Percentiles rank a stretch among this genome's conserved stretches.
Conservation (phyloP, 1,139 yeast genomes). For the Geotrichum candidum region DNA sequence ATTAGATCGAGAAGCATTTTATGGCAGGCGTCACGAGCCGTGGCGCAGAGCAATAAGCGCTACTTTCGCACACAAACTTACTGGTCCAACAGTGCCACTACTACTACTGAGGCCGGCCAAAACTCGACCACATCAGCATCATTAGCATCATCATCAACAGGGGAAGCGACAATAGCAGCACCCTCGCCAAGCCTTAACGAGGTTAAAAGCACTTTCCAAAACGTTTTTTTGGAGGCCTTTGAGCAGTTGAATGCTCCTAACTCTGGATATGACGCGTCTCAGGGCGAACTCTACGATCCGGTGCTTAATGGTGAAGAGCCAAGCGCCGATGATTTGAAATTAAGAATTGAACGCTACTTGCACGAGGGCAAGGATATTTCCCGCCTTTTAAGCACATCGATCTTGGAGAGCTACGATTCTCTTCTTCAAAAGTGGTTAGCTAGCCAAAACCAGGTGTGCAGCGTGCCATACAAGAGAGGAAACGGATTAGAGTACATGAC, state of each 20-base stretch:
- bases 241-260: not conserved
- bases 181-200: not conserved
- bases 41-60: not conserved
- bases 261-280: conserved; percentile 1
- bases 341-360: conserved; percentile 5
- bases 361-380: conserved; percentile 2
- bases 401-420: conserved; percentile 7
- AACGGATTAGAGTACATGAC: conserved; percentile 3
- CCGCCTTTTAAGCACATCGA: conserved; percentile 2
- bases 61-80: not conserved
- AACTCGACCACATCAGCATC: not conserved
- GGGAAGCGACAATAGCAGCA: not conserved
- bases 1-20: not conserved
- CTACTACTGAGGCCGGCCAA: not conserved
- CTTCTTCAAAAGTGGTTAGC: not conserved
- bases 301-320: conserved; percentile 8
- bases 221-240: conserved; percentile 7
- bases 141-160: not conserved
- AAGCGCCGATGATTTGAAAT: conserved; percentile 3
- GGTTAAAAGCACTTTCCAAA: conserved; percentile 1
- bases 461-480: conserved; percentile 5
- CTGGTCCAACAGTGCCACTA: not conserved
- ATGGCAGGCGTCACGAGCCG: not conserved
- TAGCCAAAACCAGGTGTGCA: not conserved
- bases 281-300: conserved; percentile 8